These are phyloP conservation scores for Crucihimalaya himalaica DNA, from an alignment of 345 rosid genomes.

Conservation along the genomic window DNA sequence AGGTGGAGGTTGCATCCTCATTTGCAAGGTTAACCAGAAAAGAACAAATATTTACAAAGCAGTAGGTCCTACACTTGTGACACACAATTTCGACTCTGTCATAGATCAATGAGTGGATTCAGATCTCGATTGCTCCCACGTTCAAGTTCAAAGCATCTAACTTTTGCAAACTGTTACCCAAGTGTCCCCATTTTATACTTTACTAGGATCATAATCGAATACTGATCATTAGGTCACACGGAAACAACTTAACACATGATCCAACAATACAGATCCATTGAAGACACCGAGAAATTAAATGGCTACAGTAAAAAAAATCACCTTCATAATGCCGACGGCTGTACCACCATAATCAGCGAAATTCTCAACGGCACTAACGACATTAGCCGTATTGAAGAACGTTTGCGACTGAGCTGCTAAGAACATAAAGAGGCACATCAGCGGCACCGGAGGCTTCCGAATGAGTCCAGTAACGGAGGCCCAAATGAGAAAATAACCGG, in stretches of 20 bases:
- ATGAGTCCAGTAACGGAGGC: constrained; percentile 73
- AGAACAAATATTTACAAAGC: neutral
- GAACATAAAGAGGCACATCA: constrained; percentile 74
- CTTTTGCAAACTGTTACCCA: neutral
- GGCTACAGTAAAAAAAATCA: constrained; percentile 3
- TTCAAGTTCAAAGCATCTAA: neutral
- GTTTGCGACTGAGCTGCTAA: constrained; percentile 76
- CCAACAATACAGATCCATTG: neutral
- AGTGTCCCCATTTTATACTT: neutral
- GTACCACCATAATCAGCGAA: constrained; percentile 77
- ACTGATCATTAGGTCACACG: neutral
- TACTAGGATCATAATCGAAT: neutral
- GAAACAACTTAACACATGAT: neutral
- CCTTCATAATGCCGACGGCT: constrained; percentile 90
- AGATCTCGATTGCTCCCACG: neutral
- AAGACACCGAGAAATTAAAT: neutral
- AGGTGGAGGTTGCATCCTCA: neutral
- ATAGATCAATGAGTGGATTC: neutral
- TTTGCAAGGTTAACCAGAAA: neutral
- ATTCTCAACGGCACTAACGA: constrained; percentile 75
- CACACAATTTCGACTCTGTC: neutral
- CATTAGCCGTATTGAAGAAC: constrained; percentile 72
- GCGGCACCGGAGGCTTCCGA: constrained; percentile 59
- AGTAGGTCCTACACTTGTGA: neutral
- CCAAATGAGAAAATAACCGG: constrained; percentile 85